phyloP scores from a whole-genome alignment of 202 grass and related monocot genomes.

The Eragrostis tef region DNA sequence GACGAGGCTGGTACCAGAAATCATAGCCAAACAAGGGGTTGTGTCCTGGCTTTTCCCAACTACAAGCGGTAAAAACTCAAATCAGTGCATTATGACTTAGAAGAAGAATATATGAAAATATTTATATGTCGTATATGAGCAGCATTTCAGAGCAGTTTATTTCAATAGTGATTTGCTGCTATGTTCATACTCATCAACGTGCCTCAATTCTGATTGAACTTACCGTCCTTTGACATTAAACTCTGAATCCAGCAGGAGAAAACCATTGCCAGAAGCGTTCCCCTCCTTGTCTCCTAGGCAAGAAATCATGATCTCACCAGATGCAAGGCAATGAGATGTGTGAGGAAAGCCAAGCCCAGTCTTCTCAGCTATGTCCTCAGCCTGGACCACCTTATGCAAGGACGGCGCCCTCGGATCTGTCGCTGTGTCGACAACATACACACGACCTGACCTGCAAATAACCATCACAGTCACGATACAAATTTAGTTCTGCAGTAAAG shows the following conservation, averaged over 20 bases:
- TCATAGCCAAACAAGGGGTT: constrained; percentile 87
- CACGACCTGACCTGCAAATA: constrained; percentile 65
- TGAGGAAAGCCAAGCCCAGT: constrained; percentile 92
- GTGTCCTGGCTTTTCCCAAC: constrained; percentile 93
- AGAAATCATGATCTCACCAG: constrained; percentile 89
- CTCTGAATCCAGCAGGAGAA: constrained; percentile 85
- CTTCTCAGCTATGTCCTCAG: constrained; percentile 78
- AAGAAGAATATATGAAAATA: neutral
- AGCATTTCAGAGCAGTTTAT: neutral
- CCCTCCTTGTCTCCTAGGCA: constrained; percentile 89
- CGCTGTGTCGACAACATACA: constrained; percentile 73
- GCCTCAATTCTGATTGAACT: constrained; percentile 2
- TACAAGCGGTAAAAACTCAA: constrained; percentile 35
- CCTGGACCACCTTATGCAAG: constrained; percentile 83
- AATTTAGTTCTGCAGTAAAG: neutral
- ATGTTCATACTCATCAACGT: neutral
- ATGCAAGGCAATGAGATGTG: constrained; percentile 91
- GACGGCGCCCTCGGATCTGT: constrained; percentile 69
- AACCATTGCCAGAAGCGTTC: constrained; percentile 75
- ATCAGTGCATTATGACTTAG: neutral
- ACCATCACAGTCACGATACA: constrained; percentile 14
- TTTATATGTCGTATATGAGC: neutral
- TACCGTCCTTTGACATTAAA: constrained; percentile 96
- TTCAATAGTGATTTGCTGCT: neutral
- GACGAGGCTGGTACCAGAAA: constrained; percentile 92